Evolutionary conservation across 257 asterid genomes (phyloP), one percentile per base, ranked within the genome.

Genomic region (Ocimum tenuiflorum): DNA sequence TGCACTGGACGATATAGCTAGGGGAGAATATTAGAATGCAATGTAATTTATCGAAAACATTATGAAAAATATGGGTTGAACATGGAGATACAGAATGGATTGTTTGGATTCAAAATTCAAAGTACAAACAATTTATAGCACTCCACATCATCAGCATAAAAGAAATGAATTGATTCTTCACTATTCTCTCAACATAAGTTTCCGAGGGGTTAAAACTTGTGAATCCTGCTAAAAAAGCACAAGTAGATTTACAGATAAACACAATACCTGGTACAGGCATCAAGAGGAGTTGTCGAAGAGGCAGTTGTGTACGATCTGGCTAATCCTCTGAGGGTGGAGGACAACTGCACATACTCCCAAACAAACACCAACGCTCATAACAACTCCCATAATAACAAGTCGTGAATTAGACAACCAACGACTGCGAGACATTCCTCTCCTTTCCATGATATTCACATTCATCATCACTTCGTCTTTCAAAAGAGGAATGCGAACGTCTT

Each of bases 251-350:
- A 72, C 77, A 72, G 62, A 48, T 15, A 24, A 35, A 8, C 10
- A 2, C 10, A 2, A 24, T 53, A 47, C 39, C 51, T 14, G 31
- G 3, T 10, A 36, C 13, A 19, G 14, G 45, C 27, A 58, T n/a
- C 47, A 10, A 31, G 50, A 47, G 7, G 55, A 20, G 57, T 45
- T 45, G 42, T 75, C 87, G 12, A 83, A 77, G 75, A 85, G 60
- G 70, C 96, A 94, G 58, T 79, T 78, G 51, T 86, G 80, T 9
- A 94, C 69, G 43, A 94, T 58, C 67, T 58, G 82, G 62, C 77
- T 67, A 7, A 80, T 82, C 78, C 74, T 75, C 24, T 43, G 81
- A 15, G 94, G 99, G 75, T 90, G 99, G 67, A 94, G 68, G 23
- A 76, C 57, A 19, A 77, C 82, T 6, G 84, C 81, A 54, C 96